phyloP scores from a whole-genome alignment of 352 stramenopile genomes.

The Phytophthora crassamura region DNA sequence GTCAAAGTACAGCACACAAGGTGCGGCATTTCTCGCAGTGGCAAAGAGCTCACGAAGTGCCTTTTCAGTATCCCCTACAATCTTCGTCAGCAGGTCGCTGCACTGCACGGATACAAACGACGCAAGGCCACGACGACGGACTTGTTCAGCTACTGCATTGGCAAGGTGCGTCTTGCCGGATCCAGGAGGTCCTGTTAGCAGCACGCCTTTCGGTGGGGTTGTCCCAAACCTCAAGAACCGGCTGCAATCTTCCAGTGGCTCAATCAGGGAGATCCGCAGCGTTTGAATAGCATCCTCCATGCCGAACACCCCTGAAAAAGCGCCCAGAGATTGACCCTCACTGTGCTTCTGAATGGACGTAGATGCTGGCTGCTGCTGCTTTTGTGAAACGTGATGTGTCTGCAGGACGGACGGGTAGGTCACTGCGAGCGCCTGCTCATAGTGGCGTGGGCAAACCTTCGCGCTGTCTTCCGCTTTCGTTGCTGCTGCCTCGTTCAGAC shows the following conservation, averaged over 20 bases:
- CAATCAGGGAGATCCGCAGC: conserved; percentile 97
- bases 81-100: conserved; percentile 90
- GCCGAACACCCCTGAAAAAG: conserved; percentile 93
- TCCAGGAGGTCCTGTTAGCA: conserved; percentile 98
- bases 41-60: conserved; percentile 88
- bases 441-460: conserved; percentile 43
- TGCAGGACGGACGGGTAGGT: conserved; percentile 97
- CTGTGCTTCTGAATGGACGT: conserved; percentile 37
- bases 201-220: conserved; percentile 95
- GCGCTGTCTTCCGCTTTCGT: conserved; percentile 6
- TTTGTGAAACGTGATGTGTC: conserved; percentile 93
- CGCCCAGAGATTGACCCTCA: not conserved
- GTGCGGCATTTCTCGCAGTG: conserved; percentile 83
- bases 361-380: conserved; percentile 40
- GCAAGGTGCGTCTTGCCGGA: conserved; percentile 98
- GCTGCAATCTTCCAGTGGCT: conserved; percentile 95
- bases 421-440: conserved; percentile 89
- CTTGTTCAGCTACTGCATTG: conserved; percentile 63
- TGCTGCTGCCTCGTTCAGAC: conserved; percentile 49
- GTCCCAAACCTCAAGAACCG: conserved; percentile 98
- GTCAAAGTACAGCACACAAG: conserved; percentile 93
- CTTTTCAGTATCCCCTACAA: conserved; percentile 92
- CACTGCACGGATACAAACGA: conserved; percentile 91
- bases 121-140: conserved; percentile 64
- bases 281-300: conserved; percentile 97